Conservation (phyloP, 441 rosid species). For the Breynia disticha region DNA sequence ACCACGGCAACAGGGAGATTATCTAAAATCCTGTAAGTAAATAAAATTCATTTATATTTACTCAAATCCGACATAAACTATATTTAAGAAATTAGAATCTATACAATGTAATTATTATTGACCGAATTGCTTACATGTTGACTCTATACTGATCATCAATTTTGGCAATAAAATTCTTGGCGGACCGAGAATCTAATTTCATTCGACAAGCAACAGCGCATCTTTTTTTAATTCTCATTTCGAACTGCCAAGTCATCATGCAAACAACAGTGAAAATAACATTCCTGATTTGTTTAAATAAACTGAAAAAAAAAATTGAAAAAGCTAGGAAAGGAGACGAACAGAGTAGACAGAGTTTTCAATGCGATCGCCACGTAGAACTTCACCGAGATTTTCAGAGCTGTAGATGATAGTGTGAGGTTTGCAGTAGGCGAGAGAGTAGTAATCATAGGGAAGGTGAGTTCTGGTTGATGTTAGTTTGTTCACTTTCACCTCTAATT, state of each 20-base stretch:
- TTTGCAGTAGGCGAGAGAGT: constrained; percentile 57
- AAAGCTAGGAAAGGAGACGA: constrained; percentile 14
- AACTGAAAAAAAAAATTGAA: not conserved
- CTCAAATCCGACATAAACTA: not conserved
- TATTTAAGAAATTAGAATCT: not conserved
- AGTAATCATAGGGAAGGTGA: constrained; percentile 80
- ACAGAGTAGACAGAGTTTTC: constrained; percentile 78
- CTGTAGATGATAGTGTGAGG: constrained; percentile 53
- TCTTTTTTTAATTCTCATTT: constrained; percentile 54
- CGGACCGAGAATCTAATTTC: constrained; percentile 43
- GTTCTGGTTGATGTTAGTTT: constrained; percentile 78
- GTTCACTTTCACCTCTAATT: constrained; percentile 65
- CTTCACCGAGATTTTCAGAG: constrained; percentile 88
- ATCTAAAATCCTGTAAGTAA: constrained; percentile 63
- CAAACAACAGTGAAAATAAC: constrained; percentile 2
- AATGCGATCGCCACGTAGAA: constrained; percentile 83
- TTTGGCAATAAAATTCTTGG: constrained; percentile 66
- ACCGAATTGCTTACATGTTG: constrained; percentile 45
- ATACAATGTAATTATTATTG: not conserved
- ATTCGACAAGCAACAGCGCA: constrained; percentile 53
- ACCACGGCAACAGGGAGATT: constrained; percentile 80
- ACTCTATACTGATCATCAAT: constrained; percentile 80
- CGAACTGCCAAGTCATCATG: constrained; percentile 34
- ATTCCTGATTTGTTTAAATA: not conserved
- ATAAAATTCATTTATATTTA: not conserved